Evolutionary conservation across 208 protist species (phyloP), one percentile per base, ranked within the genome.

Genomic region (Crithidia fasciculata): DNA sequence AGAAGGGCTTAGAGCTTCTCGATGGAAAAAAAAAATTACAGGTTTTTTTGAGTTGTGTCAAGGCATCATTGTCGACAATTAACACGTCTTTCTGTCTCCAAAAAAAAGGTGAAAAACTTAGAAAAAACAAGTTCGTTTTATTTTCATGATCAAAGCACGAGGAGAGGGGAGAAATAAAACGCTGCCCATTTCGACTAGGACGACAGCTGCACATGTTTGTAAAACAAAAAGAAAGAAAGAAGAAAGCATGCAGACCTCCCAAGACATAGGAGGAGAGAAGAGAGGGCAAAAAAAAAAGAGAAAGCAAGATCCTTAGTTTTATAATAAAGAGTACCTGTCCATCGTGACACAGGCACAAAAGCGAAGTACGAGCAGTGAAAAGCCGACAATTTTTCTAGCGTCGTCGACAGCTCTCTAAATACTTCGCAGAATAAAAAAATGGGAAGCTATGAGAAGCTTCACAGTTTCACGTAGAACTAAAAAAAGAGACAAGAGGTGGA

Each of bases 401-500:
- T 28, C 28, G 28, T 28, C 28, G 45, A 2, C 7, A 49, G 12
- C 12, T 49, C 45, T 15, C 7, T 8, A 2, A 0, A 13, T 13
- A 49, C 45, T 49, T 49, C 12, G 45, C 12, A 49, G 9, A 8
- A 0, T 13, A 49, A 67, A 67, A 55, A 18, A 18, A 59, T n/a
- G n/a, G n/a, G n/a, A n/a, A 56, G 63, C 44, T 54, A 39, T 70
- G 61, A 65, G 18, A 47, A 75, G 72, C 58, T 64, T 28, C 28
- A 28, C 28, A 28, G 28, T 28, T 28, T 28, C 28, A 28, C 28
- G 0, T 28, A 28, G 80, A 57, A 66, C 40, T 65, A 80, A 77
- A 70, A 72, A 43, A 62, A 66, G 2, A 61, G n/a, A n/a, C n/a
- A 16, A 43, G 18, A 70, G 47, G 50, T 62, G 56, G 28, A 28